These are phyloP conservation scores for Silene uniflora DNA, from an alignment of 148 eudicot species.

Conservation along the genomic window DNA sequence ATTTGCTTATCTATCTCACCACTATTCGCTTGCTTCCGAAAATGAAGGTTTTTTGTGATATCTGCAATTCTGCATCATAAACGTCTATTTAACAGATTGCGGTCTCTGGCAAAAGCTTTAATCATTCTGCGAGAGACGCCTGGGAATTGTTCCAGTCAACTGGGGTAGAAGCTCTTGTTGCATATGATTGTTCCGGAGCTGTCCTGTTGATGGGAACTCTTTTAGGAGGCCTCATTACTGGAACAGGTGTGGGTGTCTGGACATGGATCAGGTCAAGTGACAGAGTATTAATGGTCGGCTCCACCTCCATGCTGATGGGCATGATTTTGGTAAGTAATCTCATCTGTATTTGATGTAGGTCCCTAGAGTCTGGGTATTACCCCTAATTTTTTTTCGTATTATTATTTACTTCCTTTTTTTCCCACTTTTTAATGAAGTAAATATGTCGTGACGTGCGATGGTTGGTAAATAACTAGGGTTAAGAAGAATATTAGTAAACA, in stretches of 20 bases:
- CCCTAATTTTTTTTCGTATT: neutral
- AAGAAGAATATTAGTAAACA: no score
- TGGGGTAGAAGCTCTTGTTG: constrained; percentile 90
- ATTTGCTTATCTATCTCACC: neutral
- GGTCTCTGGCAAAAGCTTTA: constrained; percentile 89
- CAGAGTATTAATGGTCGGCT: constrained; percentile 70
- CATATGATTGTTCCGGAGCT: constrained; percentile 97
- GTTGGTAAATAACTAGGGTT: no score
- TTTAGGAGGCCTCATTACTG: constrained; percentile 82
- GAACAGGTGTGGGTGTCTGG: constrained; percentile 89
- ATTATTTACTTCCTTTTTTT: neutral
- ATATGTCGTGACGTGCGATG: no score
- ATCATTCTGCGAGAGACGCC: constrained; percentile 93
- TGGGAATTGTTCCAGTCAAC: constrained; percentile 98
- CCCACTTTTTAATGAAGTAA: neutral
- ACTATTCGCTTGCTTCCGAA: neutral
- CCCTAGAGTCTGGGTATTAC: neutral
- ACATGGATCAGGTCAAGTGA: constrained; percentile 66
- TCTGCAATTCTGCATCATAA: neutral
- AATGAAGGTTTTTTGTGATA: neutral
- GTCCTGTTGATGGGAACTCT: constrained; percentile 83
- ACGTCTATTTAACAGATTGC: constrained; percentile 51
- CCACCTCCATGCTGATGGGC: constrained; percentile 95
- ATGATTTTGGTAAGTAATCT: constrained; percentile 71
- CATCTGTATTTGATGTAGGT: neutral